A percentile compares a stretch with the other conserved stretches of the same genome.
These are phyloP conservation scores for Amanita pseudoporphyria DNA, from an alignment of 768 basidiomycete genomes.

Conservation along the genomic window DNA sequence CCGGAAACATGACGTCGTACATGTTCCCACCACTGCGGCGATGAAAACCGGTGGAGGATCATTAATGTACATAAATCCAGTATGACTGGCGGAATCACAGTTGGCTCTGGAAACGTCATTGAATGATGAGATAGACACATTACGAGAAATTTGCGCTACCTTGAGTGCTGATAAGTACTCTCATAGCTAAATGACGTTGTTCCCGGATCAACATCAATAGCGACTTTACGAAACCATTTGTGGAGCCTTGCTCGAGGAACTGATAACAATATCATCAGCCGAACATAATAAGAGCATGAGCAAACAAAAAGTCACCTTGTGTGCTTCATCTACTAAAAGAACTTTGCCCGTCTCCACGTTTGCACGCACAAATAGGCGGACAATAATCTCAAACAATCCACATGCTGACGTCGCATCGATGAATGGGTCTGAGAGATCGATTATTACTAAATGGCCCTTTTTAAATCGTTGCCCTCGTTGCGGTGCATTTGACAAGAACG, in stretches of 20 bases:
- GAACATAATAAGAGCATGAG: conserved; percentile 1
- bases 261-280: conserved; percentile 33
- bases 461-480: conserved; percentile 30
- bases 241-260: conserved; percentile 34
- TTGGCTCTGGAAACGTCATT: conserved; percentile 46
- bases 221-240: conserved; percentile 47
- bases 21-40: conserved; percentile 69
- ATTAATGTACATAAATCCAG: conserved; percentile 57
- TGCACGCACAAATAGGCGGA: conserved; percentile 53
- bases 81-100: conserved; percentile 57
- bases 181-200: conserved; percentile 64
- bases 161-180: conserved; percentile 69
- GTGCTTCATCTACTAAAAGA: conserved; percentile 66
- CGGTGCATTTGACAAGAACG: conserved; percentile 39
- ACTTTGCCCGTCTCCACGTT: conserved; percentile 56
- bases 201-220: conserved; percentile 53
- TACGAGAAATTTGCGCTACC: conserved; percentile 24
- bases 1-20: conserved; percentile 58
- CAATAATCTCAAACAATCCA: conserved; percentile 60
- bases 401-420: conserved; percentile 60
- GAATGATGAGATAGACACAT: conserved; percentile 1
- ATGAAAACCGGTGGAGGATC: conserved; percentile 68
- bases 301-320: conserved; percentile 47
- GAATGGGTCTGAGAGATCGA: conserved; percentile 69
- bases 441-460: conserved; percentile 50